Evolutionary conservation across 352 stramenopile species (phyloP), one percentile per base, ranked within the genome.

Genomic region (Albugo laibachii): DNA sequence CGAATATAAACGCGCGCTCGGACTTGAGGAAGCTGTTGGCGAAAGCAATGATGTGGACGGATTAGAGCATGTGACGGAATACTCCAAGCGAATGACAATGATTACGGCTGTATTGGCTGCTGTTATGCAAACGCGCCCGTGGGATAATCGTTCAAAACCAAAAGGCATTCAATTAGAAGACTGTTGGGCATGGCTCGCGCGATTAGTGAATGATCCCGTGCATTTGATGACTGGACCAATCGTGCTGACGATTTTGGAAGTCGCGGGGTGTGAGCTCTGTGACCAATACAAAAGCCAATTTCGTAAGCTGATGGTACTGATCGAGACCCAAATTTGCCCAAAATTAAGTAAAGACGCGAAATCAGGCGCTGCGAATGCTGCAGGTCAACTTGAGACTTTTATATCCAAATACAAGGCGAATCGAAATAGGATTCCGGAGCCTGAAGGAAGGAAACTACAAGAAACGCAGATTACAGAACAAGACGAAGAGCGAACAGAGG

Each of bases 71-170:
- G 57, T 86, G 11, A 83, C 74, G 2, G 74, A 78, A 43, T 86
- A 83, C 52, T 62, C 74, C 13, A 74, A 77, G 54, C 74, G 74
- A 47, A 86, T 86, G 67, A 86, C 65, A 2, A 84, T 84, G 74
- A 54, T 83, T 46, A 52, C 66, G 1, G 71, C 74, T 2, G 67
- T 83, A 18, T 58, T 86, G 6, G 71, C 74, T 14, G 70, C 74
- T 1, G 66, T 81, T n/a, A 69, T 70, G 34, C 75, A 87, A 52
- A 84, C 72, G 0, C 62, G 53, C 5, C 72, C 72, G 4, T 84
- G 62, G 56, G 66, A 84, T 47, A 49, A 52, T 20, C 76, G 65
- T 38, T 46, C 66, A 14, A 66, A 78, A 18, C 69, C 71, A 0
- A 21, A 58, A 6, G 75, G 75, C 11, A 49, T 87, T 11, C 47